Evolutionary conservation across 1,284 basidiomycete species (phyloP).

Genomic region (Ganoderma sp.): DNA sequence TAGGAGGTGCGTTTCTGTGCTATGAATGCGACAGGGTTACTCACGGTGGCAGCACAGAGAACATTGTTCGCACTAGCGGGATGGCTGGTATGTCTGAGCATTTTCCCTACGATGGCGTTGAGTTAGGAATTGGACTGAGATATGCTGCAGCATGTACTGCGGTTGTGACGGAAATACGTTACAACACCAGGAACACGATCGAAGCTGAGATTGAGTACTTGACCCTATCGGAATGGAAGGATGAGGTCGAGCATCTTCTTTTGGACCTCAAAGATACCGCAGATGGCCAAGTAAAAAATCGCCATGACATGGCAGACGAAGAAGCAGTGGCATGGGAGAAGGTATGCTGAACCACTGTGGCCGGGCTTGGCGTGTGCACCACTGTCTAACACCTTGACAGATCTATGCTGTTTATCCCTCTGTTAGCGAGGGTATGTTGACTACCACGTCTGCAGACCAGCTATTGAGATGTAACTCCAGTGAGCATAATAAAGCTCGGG

Average conservation of each 20-base stretch:
- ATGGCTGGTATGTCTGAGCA: slow-evolving; percentile 51
- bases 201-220: neutral
- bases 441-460: neutral
- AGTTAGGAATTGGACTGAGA: neutral
- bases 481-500: neutral
- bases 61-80: slow-evolving; percentile 63
- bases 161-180: slow-evolving; percentile 58
- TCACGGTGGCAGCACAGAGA: slow-evolving; percentile 38
- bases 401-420: neutral
- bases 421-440: neutral
- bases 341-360: neutral
- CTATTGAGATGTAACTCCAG: neutral
- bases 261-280: neutral
- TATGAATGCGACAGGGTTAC: no score
- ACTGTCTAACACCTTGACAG: neutral
- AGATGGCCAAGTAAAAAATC: neutral
- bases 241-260: neutral
- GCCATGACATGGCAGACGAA: neutral
- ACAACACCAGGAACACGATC: slow-evolving; percentile 46
- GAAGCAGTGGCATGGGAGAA: slow-evolving; percentile 5
- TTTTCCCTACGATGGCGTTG: no score
- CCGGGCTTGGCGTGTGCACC: no score
- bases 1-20: slow-evolving; percentile 40
- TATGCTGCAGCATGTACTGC: slow-evolving; percentile 50
- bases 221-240: neutral